phyloP scores from a whole-genome alignment of 768 basidiomycete species.

The Hericium coralloides region DNA sequence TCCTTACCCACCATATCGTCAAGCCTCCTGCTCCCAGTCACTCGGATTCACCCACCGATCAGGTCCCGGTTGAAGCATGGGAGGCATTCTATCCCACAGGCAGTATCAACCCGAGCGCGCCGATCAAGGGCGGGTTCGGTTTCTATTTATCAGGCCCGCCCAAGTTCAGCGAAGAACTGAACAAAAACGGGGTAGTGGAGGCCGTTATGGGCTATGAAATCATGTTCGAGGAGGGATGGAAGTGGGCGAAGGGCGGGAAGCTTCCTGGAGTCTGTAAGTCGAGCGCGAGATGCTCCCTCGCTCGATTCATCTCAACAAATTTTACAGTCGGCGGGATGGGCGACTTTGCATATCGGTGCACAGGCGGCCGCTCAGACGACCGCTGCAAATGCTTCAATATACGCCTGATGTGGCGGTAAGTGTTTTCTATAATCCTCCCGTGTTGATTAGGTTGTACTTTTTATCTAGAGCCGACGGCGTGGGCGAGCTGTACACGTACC shows the following conservation, averaged over 20 bases:
- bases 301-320: neutral
- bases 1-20: slow-evolving; percentile 16
- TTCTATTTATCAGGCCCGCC: slow-evolving; percentile 57
- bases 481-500: slow-evolving; percentile 65
- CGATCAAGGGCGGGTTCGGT: slow-evolving; percentile 54
- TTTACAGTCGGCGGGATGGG: slow-evolving; percentile 45
- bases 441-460: neutral
- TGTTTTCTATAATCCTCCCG: neutral
- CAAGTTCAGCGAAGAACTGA: slow-evolving; percentile 25
- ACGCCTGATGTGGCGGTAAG: slow-evolving; percentile 68
- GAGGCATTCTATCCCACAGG: slow-evolving; percentile 54
- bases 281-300: neutral
- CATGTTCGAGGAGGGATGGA: slow-evolving; percentile 54
- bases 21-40: neutral
- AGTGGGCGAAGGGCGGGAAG: slow-evolving; percentile 70
- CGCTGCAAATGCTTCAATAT: slow-evolving; percentile 63
- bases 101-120: slow-evolving; percentile 46
- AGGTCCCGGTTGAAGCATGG: slow-evolving; percentile 33
- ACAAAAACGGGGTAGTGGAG: slow-evolving; percentile 35
- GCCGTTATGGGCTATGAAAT: slow-evolving; percentile 57
- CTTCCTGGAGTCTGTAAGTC: slow-evolving; percentile 61
- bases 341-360: slow-evolving; percentile 51
- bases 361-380: slow-evolving; percentile 54
- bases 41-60: neutral
- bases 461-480: slow-evolving; percentile 35